These are phyloP conservation scores for Venustampulla echinocandica DNA, from an alignment of 495 filamentous ascomycete species.

Conservation along the genomic window DNA sequence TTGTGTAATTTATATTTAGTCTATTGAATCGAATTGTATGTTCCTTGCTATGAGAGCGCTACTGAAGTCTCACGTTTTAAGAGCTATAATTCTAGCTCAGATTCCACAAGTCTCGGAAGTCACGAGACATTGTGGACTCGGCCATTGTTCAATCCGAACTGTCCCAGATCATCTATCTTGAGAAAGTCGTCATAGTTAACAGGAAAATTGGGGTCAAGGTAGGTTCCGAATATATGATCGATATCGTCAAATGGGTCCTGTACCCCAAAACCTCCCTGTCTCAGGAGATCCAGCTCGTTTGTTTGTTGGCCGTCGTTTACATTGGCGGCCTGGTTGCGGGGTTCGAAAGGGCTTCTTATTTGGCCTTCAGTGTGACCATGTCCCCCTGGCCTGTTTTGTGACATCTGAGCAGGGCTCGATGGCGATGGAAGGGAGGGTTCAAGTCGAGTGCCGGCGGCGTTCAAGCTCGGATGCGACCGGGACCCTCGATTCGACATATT, in stretches of 20 bases:
- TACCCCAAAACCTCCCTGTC: not conserved
- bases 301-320: not conserved
- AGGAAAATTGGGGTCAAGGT: slow-evolving; percentile 33
- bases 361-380: not conserved
- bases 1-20: too few species aligned
- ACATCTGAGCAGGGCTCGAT: not conserved
- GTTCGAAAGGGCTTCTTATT: not conserved
- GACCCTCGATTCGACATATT: not conserved
- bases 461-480: not conserved
- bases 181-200: slow-evolving; percentile 34
- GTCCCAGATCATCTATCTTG: too few species aligned
- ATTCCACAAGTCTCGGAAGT: too few species aligned
- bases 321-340: not conserved
- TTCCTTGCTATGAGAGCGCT: too few species aligned
- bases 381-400: not conserved
- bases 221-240: slow-evolving; percentile 34
- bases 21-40: too few species aligned
- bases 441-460: not conserved
- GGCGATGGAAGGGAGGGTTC: not conserved
- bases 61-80: too few species aligned
- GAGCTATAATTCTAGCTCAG: too few species aligned
- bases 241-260: slow-evolving; percentile 28
- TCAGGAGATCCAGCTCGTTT: not conserved
- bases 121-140: too few species aligned
- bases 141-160: too few species aligned